Evolutionary conservation across 306 rosid genomes (phyloP).

Genomic region (Adenanthera pavonina): DNA sequence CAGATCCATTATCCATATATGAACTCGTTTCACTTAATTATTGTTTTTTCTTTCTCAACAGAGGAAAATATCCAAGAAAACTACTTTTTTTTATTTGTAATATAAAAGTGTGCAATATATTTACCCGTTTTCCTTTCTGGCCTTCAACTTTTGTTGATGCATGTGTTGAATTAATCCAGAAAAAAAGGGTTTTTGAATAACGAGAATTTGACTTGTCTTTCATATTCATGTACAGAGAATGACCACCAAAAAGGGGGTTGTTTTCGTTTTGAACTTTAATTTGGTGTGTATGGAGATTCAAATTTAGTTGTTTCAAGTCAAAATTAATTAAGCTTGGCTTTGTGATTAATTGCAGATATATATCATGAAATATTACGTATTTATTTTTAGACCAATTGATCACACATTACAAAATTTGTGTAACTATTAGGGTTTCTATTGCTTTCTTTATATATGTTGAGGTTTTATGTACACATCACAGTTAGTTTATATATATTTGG

Average conservation of each 20-base stretch:
- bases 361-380: neutral
- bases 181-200: neutral
- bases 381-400: neutral
- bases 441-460: too few species aligned
- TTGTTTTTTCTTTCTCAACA: neutral
- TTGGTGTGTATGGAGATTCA: neutral
- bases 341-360: neutral
- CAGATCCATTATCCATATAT: neutral
- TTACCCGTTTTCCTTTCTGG: neutral
- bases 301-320: neutral
- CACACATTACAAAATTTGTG: neutral
- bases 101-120: neutral
- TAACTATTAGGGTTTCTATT: neutral
- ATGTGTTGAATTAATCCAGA: neutral
- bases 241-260: neutral
- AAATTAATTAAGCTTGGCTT: neutral
- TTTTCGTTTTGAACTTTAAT: neutral
- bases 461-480: too few species aligned
- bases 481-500: too few species aligned
- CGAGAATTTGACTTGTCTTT: neutral
- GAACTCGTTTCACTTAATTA: neutral
- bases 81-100: too few species aligned
- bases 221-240: neutral
- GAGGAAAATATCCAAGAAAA: neutral
- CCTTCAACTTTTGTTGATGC: neutral